A percentile compares a stretch with the other conserved stretches of the same genome.
phyloP scores from a whole-genome alignment of 2,329 filamentous ascomycete species.

The Ambrosiella cleistominuta region DNA sequence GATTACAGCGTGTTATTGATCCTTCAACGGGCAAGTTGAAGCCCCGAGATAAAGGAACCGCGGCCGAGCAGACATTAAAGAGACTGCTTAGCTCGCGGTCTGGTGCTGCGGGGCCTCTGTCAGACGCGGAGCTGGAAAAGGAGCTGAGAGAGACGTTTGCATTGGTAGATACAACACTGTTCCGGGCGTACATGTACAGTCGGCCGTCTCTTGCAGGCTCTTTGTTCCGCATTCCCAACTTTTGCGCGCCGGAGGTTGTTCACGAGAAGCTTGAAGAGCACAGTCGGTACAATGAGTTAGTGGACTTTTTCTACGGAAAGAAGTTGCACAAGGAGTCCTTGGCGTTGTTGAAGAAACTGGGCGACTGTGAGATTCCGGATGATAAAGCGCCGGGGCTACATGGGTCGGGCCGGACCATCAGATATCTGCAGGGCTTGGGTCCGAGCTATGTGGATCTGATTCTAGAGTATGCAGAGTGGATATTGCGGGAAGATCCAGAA shows the following conservation, averaged over 20 bases:
- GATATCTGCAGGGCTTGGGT: constrained; percentile 76
- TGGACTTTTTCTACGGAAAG: constrained; percentile 97
- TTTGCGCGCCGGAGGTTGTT: constrained; percentile 89
- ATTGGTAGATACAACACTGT: constrained; percentile 83
- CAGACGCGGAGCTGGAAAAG: constrained; percentile 46
- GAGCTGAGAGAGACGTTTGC: constrained; percentile 61
- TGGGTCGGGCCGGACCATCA: constrained; percentile 68
- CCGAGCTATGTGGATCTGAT: constrained; percentile 81
- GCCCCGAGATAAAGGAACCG: constrained; percentile 26
- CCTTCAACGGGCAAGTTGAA: constrained; percentile 45
- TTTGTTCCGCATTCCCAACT: constrained; percentile 89
- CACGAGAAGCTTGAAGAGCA: constrained; percentile 82
- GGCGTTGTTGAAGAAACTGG: constrained; percentile 66
- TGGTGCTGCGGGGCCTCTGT: constrained; percentile 20
- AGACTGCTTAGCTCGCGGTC: constrained; percentile 26
- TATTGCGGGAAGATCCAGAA: constrained; percentile 51
- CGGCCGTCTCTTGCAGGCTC: constrained; percentile 70
- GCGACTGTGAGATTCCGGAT: constrained; percentile 36
- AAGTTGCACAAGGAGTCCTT: constrained; percentile 77
- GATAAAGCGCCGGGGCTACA: constrained; percentile 40
- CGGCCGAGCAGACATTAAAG: constrained; percentile 33
- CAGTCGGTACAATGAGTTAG: constrained; percentile 76
- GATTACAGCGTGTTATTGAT: constrained; percentile 44
- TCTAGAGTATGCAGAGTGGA: constrained; percentile 82
- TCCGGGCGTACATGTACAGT: constrained; percentile 88